A percentile compares a stretch with the other conserved stretches of the same genome.
phyloP scores from a whole-genome alignment of 2,329 filamentous ascomycete species.

The Verticillium nubilum region DNA sequence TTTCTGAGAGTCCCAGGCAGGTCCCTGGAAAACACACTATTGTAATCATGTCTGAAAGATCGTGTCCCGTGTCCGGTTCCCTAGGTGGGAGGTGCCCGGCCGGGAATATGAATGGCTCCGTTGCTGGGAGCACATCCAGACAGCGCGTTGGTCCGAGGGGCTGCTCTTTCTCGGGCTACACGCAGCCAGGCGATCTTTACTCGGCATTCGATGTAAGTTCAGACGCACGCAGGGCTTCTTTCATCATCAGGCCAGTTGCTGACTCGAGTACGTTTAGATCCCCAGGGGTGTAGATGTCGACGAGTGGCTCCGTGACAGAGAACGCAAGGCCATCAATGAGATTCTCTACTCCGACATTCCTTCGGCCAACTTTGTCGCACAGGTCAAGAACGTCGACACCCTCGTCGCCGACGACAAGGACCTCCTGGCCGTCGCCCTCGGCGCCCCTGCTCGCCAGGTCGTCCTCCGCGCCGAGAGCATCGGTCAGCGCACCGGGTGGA shows the following conservation, averaged over 20 bases:
- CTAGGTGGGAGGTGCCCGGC: slow-evolving; percentile 18
- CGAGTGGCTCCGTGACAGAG: slow-evolving; percentile 40
- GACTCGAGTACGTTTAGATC: slow-evolving; percentile 28
- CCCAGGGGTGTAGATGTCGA: slow-evolving; percentile 37
- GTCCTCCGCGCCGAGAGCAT: slow-evolving; percentile 47
- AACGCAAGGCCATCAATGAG: slow-evolving; percentile 41
- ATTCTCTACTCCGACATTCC: slow-evolving; percentile 40
- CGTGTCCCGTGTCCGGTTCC: slow-evolving; percentile 26
- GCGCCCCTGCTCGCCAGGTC: slow-evolving; percentile 48
- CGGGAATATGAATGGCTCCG: slow-evolving; percentile 3
- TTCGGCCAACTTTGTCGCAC: slow-evolving; percentile 29
- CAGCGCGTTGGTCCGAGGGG: slow-evolving; percentile 21
- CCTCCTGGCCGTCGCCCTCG: slow-evolving; percentile 44
- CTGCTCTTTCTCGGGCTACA: slow-evolving; percentile 25
- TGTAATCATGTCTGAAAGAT: slow-evolving; percentile 22
- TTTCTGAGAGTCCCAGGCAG: background rate
- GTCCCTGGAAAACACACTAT: background rate
- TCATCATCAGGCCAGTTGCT: background rate
- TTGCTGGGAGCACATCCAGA: slow-evolving; percentile 3
- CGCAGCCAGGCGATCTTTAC: slow-evolving; percentile 21
- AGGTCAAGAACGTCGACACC: slow-evolving; percentile 39
- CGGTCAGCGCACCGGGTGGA: slow-evolving; percentile 44
- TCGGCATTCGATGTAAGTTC: slow-evolving; percentile 28
- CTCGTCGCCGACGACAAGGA: slow-evolving; percentile 42
- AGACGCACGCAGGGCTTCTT: too few relatives aligned